phyloP scores from a whole-genome alignment of 768 basidiomycete genomes.

The Phallus indusiatus region DNA sequence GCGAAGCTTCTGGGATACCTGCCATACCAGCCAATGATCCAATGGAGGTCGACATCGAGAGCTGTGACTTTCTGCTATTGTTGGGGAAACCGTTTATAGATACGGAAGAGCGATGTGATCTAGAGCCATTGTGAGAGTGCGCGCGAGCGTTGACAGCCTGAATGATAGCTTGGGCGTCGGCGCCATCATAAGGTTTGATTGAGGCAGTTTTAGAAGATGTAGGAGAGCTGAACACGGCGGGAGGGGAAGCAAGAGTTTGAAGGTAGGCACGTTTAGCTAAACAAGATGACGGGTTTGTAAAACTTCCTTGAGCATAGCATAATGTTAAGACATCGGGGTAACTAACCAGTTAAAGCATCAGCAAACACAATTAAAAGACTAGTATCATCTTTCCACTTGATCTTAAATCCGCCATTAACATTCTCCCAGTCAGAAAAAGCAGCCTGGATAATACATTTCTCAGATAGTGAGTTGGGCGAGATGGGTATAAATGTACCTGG shows the following conservation, averaged over 20 bases:
- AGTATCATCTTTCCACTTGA: conserved; percentile 98
- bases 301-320: background rate
- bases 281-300: background rate
- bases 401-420: conserved; percentile 87
- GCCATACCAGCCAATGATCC: conserved; percentile 28
- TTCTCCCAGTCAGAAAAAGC: conserved; percentile 87
- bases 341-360: conserved; percentile 83
- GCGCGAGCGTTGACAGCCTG: conserved; percentile 73
- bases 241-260: conserved; percentile 75
- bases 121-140: conserved; percentile 42
- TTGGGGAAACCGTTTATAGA: conserved; percentile 31
- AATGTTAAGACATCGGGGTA: conserved; percentile 4
- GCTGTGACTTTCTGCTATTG: conserved; percentile 6
- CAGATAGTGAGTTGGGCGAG: background rate
- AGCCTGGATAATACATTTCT: conserved; percentile 25
- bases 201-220: conserved; percentile 42
- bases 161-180: conserved; percentile 83
- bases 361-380: conserved; percentile 91
- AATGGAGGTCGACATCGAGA: background rate
- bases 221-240: conserved; percentile 52
- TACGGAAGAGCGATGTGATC: conserved; percentile 54
- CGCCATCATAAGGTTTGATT: conserved; percentile 89
- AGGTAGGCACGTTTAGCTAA: conserved; percentile 95
- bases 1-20: conserved; percentile 33
- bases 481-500: conserved; percentile 20